Conservation (phyloP, 2,329 filamentous ascomycete species). For the Xylariaceae sp. region DNA sequence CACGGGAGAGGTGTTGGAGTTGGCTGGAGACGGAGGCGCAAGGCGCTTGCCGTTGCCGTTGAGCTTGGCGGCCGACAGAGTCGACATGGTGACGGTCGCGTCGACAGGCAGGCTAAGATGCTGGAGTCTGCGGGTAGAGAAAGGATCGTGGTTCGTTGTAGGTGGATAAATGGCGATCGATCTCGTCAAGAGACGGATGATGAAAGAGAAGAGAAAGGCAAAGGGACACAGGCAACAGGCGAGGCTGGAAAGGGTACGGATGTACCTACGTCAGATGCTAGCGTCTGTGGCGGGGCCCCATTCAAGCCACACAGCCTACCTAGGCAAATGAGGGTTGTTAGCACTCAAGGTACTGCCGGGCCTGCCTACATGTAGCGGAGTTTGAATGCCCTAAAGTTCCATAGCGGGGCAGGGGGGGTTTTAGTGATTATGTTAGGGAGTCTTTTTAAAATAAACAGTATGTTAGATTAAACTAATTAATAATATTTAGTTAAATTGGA, state of each 20-base stretch:
- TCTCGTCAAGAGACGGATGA: slow-evolving; percentile 18
- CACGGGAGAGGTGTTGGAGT: slow-evolving; percentile 54
- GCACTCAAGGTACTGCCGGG: too few species aligned
- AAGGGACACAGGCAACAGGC: not conserved
- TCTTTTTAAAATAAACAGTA: too few species aligned
- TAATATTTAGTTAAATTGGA: too few species aligned
- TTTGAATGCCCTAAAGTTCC: too few species aligned
- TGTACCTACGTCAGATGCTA: not conserved
- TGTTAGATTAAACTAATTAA: too few species aligned
- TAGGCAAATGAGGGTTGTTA: not conserved
- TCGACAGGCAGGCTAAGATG: too few species aligned
- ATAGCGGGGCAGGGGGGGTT: too few species aligned
- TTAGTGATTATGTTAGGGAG: too few species aligned
- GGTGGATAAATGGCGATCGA: slow-evolving; percentile 9
- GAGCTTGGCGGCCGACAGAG: slow-evolving; percentile 62
- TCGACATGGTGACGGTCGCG: slow-evolving; percentile 49
- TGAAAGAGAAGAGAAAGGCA: slow-evolving; percentile 14
- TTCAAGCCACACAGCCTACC: too few species aligned
- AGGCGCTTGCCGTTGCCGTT: slow-evolving; percentile 48
- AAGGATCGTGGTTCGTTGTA: not conserved
- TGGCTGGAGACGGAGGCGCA: slow-evolving; percentile 59
- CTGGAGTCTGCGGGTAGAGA: slow-evolving; percentile 32
- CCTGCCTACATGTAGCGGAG: too few species aligned
- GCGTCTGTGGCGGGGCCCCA: slow-evolving; percentile 1
- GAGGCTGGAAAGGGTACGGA: slow-evolving; percentile 5